These are phyloP conservation scores for Xylariaceae sp. DNA, from an alignment of 2,329 filamentous ascomycete species.

Conservation along the genomic window DNA sequence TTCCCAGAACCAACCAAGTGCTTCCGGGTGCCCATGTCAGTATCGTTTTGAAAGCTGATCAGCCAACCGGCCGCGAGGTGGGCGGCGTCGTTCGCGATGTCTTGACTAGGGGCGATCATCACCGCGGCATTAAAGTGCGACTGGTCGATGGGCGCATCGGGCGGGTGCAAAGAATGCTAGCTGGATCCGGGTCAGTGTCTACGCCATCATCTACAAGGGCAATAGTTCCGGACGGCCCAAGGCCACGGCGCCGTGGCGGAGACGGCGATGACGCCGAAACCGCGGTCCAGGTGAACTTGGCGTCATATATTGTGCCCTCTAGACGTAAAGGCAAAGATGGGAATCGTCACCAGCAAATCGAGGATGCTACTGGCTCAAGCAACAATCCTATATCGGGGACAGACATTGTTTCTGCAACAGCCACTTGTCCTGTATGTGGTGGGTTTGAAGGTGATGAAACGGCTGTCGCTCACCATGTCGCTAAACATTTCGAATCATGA, in stretches of 20 bases:
- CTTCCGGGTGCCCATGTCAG: slow-evolving; percentile 61
- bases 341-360: slow-evolving; percentile 18
- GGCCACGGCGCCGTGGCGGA: slow-evolving; percentile 30
- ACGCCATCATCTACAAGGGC: slow-evolving; percentile 6
- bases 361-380: slow-evolving; percentile 10
- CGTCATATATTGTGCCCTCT: slow-evolving; percentile 45
- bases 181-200: slow-evolving; percentile 7
- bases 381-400: slow-evolving; percentile 6
- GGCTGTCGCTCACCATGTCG: slow-evolving; percentile 65
- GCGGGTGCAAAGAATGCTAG: slow-evolving; percentile 61
- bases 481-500: slow-evolving; percentile 47
- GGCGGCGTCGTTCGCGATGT: slow-evolving; percentile 62
- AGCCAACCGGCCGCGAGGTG: slow-evolving; percentile 69
- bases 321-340: slow-evolving; percentile 30
- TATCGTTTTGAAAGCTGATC: slow-evolving; percentile 72
- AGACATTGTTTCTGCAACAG: slow-evolving; percentile 29
- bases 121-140: slow-evolving; percentile 74
- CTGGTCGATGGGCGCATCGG: slow-evolving; percentile 68
- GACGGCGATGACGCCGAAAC: slow-evolving; percentile 36
- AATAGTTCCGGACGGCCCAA: slow-evolving; percentile 20
- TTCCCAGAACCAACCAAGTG: slow-evolving; percentile 51
- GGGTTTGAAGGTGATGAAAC: slow-evolving; percentile 64
- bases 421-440: slow-evolving; percentile 61
- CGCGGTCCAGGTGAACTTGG: slow-evolving; percentile 43
- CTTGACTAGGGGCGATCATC: slow-evolving; percentile 70